Evolutionary conservation across 805 yeast genomes (phyloP).

Genomic region (Nakazawaea wyomingensis): DNA sequence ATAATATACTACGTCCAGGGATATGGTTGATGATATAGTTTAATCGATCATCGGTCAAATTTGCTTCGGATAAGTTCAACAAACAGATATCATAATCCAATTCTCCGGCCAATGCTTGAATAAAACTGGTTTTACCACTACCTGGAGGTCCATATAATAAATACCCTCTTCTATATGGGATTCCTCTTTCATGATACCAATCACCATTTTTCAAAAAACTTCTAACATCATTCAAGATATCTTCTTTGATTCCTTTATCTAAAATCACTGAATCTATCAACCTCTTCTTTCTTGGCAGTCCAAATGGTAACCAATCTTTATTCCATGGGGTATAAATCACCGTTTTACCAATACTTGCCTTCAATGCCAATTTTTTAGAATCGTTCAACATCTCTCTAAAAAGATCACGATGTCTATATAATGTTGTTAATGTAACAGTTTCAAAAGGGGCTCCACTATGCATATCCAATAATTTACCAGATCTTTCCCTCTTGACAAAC

Average conservation of each 20-base stretch:
- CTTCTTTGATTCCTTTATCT: slow-evolving; percentile 67
- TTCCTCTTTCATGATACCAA: slow-evolving; percentile 97
- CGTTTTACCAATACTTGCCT: slow-evolving; percentile 85
- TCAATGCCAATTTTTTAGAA: slow-evolving; percentile 79
- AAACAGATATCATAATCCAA: slow-evolving; percentile 94
- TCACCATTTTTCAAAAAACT: slow-evolving; percentile 76
- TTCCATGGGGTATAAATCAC: slow-evolving; percentile 95
- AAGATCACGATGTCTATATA: slow-evolving; percentile 72
- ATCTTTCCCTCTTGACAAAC: slow-evolving; percentile 83
- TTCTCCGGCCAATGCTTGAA: slow-evolving; percentile 95
- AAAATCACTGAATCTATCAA: slow-evolving; percentile 79
- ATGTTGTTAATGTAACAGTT: slow-evolving; percentile 88
- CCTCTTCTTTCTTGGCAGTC: slow-evolving; percentile 88
- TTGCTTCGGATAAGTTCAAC: slow-evolving; percentile 82
- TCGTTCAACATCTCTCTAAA: slow-evolving; percentile 67
- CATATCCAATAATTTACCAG: slow-evolving; percentile 83
- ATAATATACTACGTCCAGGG: slow-evolving; percentile 79
- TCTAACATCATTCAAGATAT: slow-evolving; percentile 62
- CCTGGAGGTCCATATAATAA: slow-evolving; percentile 97
- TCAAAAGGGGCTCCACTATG: slow-evolving; percentile 93
- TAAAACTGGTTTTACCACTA: slow-evolving; percentile 91
- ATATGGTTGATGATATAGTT: slow-evolving; percentile 95
- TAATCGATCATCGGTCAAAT: slow-evolving; percentile 88
- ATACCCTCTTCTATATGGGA: slow-evolving; percentile 94
- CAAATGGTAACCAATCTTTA: slow-evolving; percentile 98